A percentile compares a stretch with the other conserved stretches of the same genome.
phyloP scores from a whole-genome alignment of 2,329 filamentous ascomycete species.

The Kalmusia sp. region DNA sequence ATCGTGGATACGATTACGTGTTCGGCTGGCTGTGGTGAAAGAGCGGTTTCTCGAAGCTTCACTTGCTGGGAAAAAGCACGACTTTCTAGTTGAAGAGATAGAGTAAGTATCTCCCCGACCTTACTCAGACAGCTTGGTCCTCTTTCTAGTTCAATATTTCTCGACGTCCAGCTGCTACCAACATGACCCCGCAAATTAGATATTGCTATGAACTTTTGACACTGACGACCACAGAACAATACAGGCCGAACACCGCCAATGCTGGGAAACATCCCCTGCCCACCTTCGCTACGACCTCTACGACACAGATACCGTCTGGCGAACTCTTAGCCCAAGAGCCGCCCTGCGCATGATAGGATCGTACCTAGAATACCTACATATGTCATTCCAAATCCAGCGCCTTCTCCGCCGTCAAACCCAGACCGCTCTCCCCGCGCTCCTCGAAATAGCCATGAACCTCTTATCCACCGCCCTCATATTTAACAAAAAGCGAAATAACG shows the following conservation, averaged over 20 bases:
- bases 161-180: too few species aligned
- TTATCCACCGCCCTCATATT: constrained; percentile 39
- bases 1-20: constrained; percentile 36
- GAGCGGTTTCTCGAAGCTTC: constrained; percentile 42
- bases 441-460: constrained; percentile 43
- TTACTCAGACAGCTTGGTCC: too few species aligned
- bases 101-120: too few species aligned
- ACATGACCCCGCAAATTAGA: neutral
- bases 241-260: constrained; percentile 31
- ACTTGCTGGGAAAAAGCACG: constrained; percentile 39
- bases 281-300: constrained; percentile 46
- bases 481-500: constrained; percentile 39
- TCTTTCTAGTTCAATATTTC: too few species aligned
- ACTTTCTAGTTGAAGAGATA: constrained; percentile 36
- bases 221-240: constrained; percentile 30
- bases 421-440: constrained; percentile 36
- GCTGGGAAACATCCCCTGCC: constrained; percentile 36
- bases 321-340: constrained; percentile 26
- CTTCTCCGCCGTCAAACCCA: constrained; percentile 42
- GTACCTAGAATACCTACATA: constrained; percentile 45
- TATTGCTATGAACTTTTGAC: too few species aligned
- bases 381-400: constrained; percentile 42
- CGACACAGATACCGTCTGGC: constrained; percentile 40
- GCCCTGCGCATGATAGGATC: constrained; percentile 35
- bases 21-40: constrained; percentile 35